Base-by-base conservation (phyloP, 441 rosid genomes). In the Lepidium campestre region DNA sequence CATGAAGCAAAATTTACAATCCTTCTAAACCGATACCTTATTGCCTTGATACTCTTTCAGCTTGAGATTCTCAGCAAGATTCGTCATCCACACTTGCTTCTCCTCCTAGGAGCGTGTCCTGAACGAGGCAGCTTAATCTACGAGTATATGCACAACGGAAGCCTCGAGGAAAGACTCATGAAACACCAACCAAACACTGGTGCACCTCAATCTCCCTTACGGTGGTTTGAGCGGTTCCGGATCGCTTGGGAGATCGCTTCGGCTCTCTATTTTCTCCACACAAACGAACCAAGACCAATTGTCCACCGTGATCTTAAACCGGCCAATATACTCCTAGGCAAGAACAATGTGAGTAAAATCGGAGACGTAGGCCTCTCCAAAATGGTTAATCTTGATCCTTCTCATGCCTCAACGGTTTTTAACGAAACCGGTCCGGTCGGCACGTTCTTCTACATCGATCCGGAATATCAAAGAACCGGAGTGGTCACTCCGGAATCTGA, bases 201-300 rank as follows among this genome's bases (percentile, higher is more conserved):
- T 83, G 50, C 88, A 82, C 57, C 86, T 85, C 48, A 92, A 85
- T 79, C 34, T 70, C 82, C 96, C 3, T 79, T 93, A 52, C 86
- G 85, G 3, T 93, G 98, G 98, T 88, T 80, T 37, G 85, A 85
- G 50, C 81, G 98, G 56, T 87, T 71, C 74, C 70, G 84, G 59
- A 90, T 93, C 36, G 97, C 94, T 52, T 93, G 94, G 93, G 97
- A 93, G 80, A 85, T 93, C 5, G 97, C 94, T 63, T 86, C 94
- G 1, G 93, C 93, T 63, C 94, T 93, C 8, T 76, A 63, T 31
- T 90, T 85, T 62, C 98, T 93, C 62, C 98, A 93, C 78, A 81
- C 74, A 36, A 71, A 86, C 57, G 92, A 82, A 78, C 97, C 98
- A 7, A 79, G 73, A 61, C 86, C 91, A 11, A 86, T 90, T 52